phyloP scores from a whole-genome alignment of 2,329 filamentous ascomycete species.

The Sarocladium oryzae region DNA sequence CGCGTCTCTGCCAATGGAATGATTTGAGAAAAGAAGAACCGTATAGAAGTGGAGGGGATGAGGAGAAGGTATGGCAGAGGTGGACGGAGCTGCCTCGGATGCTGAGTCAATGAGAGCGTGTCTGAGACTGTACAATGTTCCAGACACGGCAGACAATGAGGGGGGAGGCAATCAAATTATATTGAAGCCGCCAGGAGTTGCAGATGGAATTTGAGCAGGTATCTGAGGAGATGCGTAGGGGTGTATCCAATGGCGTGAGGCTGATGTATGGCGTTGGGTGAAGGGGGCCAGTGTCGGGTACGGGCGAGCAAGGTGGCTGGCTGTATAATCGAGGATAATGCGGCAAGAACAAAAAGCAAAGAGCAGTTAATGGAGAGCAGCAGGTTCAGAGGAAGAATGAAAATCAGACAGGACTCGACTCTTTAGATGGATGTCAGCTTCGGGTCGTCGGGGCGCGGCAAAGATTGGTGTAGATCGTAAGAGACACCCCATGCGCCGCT shows the following conservation, averaged over 20 bases:
- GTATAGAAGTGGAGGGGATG: too few relatives aligned
- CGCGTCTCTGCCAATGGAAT: background rate
- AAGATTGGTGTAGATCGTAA: background rate
- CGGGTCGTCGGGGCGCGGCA: slow-evolving; percentile 7
- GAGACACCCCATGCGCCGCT: background rate
- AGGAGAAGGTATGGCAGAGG: too few relatives aligned
- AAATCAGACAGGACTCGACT: background rate
- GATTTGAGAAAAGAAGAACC: background rate
- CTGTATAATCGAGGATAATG: too few relatives aligned
- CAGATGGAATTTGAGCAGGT: too few relatives aligned
- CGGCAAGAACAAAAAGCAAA: background rate
- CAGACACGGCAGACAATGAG: background rate
- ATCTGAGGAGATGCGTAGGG: too few relatives aligned
- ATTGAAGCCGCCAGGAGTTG: background rate
- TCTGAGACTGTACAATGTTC: background rate
- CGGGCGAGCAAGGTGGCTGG: background rate
- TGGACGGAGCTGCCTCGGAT: background rate
- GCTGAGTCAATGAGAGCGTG: background rate
- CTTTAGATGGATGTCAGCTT: background rate
- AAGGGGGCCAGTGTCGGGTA: too few relatives aligned
- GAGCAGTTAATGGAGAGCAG: background rate
- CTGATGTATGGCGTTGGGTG: too few relatives aligned
- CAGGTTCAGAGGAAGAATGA: background rate
- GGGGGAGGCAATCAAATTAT: background rate
- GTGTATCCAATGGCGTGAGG: too few relatives aligned